Percentiles rank a stretch among this genome's conserved stretches.
Conservation (phyloP, 306 rosid species). For the Quercus cerris region DNA sequence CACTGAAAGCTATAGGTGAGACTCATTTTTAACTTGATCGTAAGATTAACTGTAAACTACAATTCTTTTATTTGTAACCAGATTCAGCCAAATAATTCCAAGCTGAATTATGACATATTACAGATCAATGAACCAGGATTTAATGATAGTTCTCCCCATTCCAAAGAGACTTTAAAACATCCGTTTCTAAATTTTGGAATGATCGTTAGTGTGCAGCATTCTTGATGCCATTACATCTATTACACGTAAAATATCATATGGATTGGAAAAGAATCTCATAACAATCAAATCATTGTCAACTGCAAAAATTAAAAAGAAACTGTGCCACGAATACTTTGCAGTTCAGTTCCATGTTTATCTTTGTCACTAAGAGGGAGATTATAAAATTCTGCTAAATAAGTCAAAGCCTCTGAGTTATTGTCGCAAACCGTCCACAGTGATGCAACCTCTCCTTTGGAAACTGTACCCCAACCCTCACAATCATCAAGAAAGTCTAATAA, state of each 20-base stretch:
- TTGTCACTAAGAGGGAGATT: conserved; percentile 27
- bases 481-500: conserved; percentile 62
- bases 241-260: too few species aligned
- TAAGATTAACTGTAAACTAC: neutral
- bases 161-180: neutral
- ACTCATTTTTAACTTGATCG: neutral
- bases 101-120: neutral
- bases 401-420: conserved; percentile 70
- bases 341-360: conserved; percentile 24
- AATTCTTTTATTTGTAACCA: neutral
- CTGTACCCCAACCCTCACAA: conserved; percentile 77
- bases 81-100: neutral
- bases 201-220: neutral
- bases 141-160: neutral
- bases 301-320: conserved; percentile 2
- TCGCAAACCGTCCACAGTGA: conserved; percentile 83
- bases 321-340: conserved; percentile 15
- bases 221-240: too few species aligned
- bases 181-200: neutral
- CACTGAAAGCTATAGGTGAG: too few species aligned
- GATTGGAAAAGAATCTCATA: neutral
- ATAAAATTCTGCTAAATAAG: conserved; percentile 69
- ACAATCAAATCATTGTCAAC: neutral
- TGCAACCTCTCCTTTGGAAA: conserved; percentile 70
- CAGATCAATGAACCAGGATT: neutral